These are phyloP conservation scores for Diaporthe ilicicola DNA, from an alignment of 2,329 filamentous ascomycete species.

Conservation along the genomic window DNA sequence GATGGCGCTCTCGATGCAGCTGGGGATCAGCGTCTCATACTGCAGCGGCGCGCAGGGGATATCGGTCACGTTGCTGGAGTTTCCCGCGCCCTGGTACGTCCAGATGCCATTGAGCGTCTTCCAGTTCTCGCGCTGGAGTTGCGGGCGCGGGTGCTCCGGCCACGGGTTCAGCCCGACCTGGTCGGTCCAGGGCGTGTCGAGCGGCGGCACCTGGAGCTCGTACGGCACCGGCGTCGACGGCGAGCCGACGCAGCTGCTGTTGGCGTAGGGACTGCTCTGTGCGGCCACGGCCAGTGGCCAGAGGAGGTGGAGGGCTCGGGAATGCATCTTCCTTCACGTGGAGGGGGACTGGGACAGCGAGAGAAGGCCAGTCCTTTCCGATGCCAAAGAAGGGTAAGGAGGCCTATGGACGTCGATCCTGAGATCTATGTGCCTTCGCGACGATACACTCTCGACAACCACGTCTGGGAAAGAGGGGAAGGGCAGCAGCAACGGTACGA, in stretches of 20 bases:
- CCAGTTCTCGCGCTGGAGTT: constrained; percentile 62
- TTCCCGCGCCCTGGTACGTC: constrained; percentile 54
- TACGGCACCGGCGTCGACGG: constrained; percentile 40
- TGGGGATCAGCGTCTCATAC: constrained; percentile 51
- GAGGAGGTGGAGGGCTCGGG: not conserved
- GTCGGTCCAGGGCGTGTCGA: constrained; percentile 62
- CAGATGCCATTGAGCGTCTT: constrained; percentile 67
- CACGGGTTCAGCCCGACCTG: constrained; percentile 62
- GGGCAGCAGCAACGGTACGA: not conserved
- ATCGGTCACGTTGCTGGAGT: constrained; percentile 32
- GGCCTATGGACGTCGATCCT: not conserved
- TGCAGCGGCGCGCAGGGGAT: constrained; percentile 41
- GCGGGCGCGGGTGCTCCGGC: constrained; percentile 67
- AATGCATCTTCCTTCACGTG: not conserved
- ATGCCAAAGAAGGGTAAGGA: not conserved
- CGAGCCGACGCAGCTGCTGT: not conserved
- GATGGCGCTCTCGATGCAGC: constrained; percentile 55
- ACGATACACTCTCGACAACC: not conserved
- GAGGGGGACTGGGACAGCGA: no score
- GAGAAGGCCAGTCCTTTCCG: not conserved
- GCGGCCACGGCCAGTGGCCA: not conserved
- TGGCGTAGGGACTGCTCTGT: not conserved
- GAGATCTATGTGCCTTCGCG: not conserved
- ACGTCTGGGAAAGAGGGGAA: constrained; percentile 2
- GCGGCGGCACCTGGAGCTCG: constrained; percentile 48